Evolutionary conservation across 768 basidiomycete genomes (phyloP).

Genomic region (Lactarius sanguifluus): DNA sequence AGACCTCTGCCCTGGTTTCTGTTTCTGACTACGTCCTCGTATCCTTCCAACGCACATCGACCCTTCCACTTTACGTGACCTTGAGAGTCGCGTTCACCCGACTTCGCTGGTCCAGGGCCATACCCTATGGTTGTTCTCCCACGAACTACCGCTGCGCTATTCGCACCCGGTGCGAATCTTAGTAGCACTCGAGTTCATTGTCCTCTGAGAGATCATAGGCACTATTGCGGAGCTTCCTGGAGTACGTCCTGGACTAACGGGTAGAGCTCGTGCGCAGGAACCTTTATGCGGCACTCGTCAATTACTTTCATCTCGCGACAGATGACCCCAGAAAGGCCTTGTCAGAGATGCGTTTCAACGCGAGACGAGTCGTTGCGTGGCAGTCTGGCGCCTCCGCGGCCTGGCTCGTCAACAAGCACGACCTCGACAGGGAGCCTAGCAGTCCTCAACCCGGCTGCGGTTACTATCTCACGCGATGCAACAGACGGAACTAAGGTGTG

Average conservation of each 20-base stretch:
- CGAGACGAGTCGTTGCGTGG: constrained; percentile 29
- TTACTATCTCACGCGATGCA: constrained; percentile 82
- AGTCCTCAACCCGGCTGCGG: constrained; percentile 61
- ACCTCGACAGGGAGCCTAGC: constrained; percentile 56
- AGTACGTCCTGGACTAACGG: constrained; percentile 72
- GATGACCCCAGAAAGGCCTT: constrained; percentile 26
- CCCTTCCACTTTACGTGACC: no score
- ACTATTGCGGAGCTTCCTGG: constrained; percentile 71
- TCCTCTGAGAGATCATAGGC: constrained; percentile 78
- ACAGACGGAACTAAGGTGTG: constrained; percentile 95
- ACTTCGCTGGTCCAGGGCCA: no score
- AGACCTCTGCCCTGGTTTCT: no score
- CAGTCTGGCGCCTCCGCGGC: constrained; percentile 35
- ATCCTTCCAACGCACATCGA: no score
- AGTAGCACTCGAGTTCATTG: constrained; percentile 55
- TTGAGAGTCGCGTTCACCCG: no score
- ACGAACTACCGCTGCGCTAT: no score
- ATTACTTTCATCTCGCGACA: constrained; percentile 77
- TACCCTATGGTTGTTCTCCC: no score
- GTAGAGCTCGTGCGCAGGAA: constrained; percentile 90
- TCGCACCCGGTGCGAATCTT: no score
- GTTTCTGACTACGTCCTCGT: no score
- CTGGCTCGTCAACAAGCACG: background rate
- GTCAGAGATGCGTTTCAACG: constrained; percentile 8
- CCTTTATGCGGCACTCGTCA: constrained; percentile 87